These are phyloP conservation scores for Diaporthe citriasiana DNA, from an alignment of 2,329 filamentous ascomycete genomes.

Conservation along the genomic window DNA sequence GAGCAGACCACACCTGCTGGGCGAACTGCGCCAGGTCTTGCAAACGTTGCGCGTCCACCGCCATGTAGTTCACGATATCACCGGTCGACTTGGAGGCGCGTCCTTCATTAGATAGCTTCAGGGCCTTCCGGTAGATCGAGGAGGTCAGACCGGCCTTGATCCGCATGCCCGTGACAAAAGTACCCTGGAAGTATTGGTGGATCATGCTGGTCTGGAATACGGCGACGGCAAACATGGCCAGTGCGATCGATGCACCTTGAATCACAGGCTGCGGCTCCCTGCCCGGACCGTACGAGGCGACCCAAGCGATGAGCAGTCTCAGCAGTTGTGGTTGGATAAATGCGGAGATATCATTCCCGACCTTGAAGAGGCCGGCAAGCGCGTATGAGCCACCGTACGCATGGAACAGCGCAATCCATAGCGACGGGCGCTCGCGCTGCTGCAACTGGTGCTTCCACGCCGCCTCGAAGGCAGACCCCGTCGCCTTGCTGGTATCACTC, in stretches of 20 bases:
- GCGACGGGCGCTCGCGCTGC: slow-evolving; percentile 75
- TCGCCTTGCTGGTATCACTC: slow-evolving; percentile 82
- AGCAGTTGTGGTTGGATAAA: slow-evolving; percentile 94
- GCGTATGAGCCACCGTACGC: slow-evolving; percentile 90
- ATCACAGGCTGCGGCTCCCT: slow-evolving; percentile 80
- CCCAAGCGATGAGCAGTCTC: slow-evolving; percentile 85
- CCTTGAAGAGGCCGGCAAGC: slow-evolving; percentile 87
- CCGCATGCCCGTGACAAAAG: slow-evolving; percentile 96
- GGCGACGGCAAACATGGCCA: slow-evolving; percentile 93
- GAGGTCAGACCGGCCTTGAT: slow-evolving; percentile 93
- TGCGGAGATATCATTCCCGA: slow-evolving; percentile 86
- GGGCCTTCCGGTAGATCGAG: slow-evolving; percentile 91
- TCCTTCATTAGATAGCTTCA: slow-evolving; percentile 93
- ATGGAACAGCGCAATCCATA: slow-evolving; percentile 88
- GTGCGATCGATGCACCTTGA: slow-evolving; percentile 86
- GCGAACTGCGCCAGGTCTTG: slow-evolving; percentile 96
- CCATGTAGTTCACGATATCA: slow-evolving; percentile 99
- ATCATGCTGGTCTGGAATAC: slow-evolving; percentile 89
- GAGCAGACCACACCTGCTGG: slow-evolving; percentile 95
- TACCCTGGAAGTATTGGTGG: slow-evolving; percentile 97
- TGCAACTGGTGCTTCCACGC: slow-evolving; percentile 85
- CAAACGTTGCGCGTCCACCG: slow-evolving; percentile 94
- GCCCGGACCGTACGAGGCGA: slow-evolving; percentile 78
- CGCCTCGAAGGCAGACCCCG: slow-evolving; percentile 77
- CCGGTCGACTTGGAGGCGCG: slow-evolving; percentile 90